Evolutionary conservation across 1,284 basidiomycete species (phyloP).

Genomic region (Sparassis latifolia): DNA sequence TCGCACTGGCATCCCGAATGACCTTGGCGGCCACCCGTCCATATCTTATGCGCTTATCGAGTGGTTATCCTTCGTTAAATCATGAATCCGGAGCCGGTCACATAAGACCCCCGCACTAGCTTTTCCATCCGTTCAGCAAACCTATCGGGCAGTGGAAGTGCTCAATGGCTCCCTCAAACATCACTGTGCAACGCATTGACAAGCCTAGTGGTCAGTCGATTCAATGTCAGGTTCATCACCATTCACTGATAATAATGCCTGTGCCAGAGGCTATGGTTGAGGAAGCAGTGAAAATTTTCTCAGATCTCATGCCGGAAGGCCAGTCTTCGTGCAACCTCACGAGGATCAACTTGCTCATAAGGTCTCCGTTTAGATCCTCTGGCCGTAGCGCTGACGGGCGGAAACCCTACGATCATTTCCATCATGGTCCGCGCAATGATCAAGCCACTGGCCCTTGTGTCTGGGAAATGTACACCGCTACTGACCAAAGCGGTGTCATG

Average conservation of each 20-base stretch:
- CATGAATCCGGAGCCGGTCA: no score
- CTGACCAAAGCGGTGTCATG: slow-evolving; percentile 9
- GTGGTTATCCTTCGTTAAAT: no score
- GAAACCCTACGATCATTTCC: slow-evolving; percentile 8
- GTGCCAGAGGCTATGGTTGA: not conserved
- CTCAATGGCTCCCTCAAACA: not conserved
- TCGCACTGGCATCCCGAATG: no score
- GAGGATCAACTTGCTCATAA: not conserved
- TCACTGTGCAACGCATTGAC: not conserved
- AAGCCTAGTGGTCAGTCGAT: not conserved
- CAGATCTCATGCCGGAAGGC: slow-evolving; percentile 11
- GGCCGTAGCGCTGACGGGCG: slow-evolving; percentile 11
- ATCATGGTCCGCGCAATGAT: slow-evolving; percentile 9
- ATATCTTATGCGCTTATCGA: no score
- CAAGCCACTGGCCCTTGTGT: slow-evolving; percentile 9
- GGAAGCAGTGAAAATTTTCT: slow-evolving; percentile 9
- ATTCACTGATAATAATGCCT: not conserved
- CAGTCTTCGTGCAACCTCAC: not conserved
- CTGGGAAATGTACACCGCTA: slow-evolving; percentile 11
- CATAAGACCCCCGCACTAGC: no score
- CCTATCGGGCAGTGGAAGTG: no score
- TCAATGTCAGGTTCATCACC: not conserved
- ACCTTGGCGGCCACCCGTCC: no score
- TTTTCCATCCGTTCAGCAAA: no score
- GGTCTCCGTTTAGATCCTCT: slow-evolving; percentile 6